Conservation (phyloP, 1,284 basidiomycete genomes). For the Trichosporon asahii region DNA sequence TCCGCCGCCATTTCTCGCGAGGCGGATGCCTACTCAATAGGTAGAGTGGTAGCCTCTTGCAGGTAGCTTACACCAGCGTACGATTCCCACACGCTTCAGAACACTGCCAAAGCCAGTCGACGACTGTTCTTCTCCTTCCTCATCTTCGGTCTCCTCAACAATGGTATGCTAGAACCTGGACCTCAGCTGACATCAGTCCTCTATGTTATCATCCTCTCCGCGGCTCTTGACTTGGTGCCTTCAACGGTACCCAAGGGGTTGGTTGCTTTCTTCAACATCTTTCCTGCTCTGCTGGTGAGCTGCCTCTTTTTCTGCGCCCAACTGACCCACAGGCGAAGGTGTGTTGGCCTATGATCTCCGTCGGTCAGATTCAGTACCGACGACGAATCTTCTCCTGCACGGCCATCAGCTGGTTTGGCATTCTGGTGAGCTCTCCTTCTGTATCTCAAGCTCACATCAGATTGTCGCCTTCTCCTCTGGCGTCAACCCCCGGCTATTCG, state of each 20-base stretch:
- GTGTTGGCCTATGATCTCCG: slow-evolving; percentile 85
- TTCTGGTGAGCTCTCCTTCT: slow-evolving; percentile 60
- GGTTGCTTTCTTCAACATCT: slow-evolving; percentile 86
- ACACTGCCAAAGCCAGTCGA: background rate
- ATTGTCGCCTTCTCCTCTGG: slow-evolving; percentile 73
- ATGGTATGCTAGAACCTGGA: slow-evolving; percentile 31
- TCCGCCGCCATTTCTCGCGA: background rate
- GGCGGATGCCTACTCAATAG: slow-evolving; percentile 1
- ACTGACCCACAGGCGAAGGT: slow-evolving; percentile 63
- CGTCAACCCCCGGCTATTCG: slow-evolving; percentile 69
- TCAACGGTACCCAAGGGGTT: slow-evolving; percentile 81
- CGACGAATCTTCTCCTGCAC: slow-evolving; percentile 74
- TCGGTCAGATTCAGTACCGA: slow-evolving; percentile 73
- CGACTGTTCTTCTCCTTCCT: slow-evolving; percentile 46
- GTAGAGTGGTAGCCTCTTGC: slow-evolving; percentile 5
- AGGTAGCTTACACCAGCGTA: slow-evolving; percentile 13
- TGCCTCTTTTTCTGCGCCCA: slow-evolving; percentile 12
- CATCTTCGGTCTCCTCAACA: slow-evolving; percentile 51
- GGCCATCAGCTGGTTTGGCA: slow-evolving; percentile 68
- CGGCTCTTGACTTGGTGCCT: slow-evolving; percentile 90
- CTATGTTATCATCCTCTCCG: slow-evolving; percentile 94
- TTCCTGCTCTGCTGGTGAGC: slow-evolving; percentile 61
- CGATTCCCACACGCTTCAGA: background rate
- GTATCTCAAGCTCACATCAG: slow-evolving; percentile 52
- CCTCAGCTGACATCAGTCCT: slow-evolving; percentile 58